Conservation (phyloP, 176 grass and related monocot genomes). For the Oryza brachyantha region DNA sequence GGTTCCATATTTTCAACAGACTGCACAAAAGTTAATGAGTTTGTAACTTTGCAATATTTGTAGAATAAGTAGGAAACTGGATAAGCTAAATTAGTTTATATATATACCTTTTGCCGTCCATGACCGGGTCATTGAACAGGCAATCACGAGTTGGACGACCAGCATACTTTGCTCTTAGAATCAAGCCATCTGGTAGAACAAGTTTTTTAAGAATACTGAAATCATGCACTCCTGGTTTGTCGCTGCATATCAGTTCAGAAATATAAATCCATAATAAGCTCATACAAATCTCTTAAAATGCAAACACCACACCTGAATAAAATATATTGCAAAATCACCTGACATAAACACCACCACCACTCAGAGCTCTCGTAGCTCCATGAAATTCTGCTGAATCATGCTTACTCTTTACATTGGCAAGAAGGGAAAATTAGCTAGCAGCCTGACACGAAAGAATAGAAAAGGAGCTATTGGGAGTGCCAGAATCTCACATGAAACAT, state of each 20-base stretch:
- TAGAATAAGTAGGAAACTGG: neutral
- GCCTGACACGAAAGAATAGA: neutral
- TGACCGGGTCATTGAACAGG: constrained; percentile 47
- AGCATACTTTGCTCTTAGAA: constrained; percentile 44
- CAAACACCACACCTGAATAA: neutral
- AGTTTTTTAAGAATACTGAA: constrained; percentile 49
- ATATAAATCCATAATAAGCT: neutral
- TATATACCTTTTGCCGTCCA: constrained; percentile 47
- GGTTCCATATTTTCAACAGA: constrained; percentile 65
- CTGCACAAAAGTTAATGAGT: constrained; percentile 14
- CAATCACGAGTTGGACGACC: constrained; percentile 46
- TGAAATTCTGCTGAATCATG: constrained; percentile 52
- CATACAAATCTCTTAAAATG: neutral
- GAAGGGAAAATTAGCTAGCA: constrained; percentile 16
- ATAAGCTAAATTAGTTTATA: neutral
- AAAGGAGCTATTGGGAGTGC: neutral
- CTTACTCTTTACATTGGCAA: constrained; percentile 34
- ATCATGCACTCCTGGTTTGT: constrained; percentile 54
- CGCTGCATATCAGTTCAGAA: constrained; percentile 21
- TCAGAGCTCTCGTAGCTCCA: constrained; percentile 48
- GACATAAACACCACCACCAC: constrained; percentile 55
- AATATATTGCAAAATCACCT: constrained; percentile 23
- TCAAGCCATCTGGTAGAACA: constrained; percentile 53
- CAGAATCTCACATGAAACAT: constrained; percentile 61
- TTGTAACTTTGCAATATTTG: neutral